Evolutionary conservation across 305 asterid species (phyloP), one percentile per base, ranked within the genome.

Genomic region (Fraxinus latifolia): DNA sequence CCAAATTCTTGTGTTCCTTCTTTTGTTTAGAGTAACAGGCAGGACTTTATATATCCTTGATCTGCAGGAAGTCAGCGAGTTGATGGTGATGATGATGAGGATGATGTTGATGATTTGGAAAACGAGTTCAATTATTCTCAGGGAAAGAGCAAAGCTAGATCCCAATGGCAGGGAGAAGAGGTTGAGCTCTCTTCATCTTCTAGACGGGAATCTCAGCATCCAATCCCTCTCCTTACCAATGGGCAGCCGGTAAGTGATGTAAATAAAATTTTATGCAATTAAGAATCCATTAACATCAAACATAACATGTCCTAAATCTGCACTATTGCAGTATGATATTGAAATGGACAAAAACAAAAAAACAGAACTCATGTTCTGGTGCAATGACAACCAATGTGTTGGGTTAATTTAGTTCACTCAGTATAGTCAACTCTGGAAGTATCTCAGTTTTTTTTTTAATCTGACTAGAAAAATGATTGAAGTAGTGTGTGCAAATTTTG

Each of bases 101-200:
- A 91, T 42, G 95, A 90, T 68, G 84, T 88, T 74, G 97, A 92
- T 88, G 97, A 92, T 84, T 81, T 92, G 79, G 97, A 90, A 81
- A 91, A 91, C 39, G 97, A 92, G 89, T 92, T 92, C 50, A 83
- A 85, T 82, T 89, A 81, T 60, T 62, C 4, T 79, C 93, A 86
- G 74, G 93, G 91, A 53, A 89, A 92, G 76, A 82, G 82, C 87
- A 92, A 90, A 89, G 89, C 87, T 81, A 85, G 93, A 85, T 89
- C 88, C 84, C 95, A 92, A 75, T 95, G 97, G 98, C 92, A 85
- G 74, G 95, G 91, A 76, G 97, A 89, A 62, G 96, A 92, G 75
- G 84, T 86, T 37, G 97, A 93, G 79, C 83, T 89, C 72, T 91
- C 97, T 80, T 93, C 91, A 77, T 95, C 99, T 76, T 90, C 98